Conservation (phyloP, 73 alveolate species). For the Tetrahymena borealis region DNA sequence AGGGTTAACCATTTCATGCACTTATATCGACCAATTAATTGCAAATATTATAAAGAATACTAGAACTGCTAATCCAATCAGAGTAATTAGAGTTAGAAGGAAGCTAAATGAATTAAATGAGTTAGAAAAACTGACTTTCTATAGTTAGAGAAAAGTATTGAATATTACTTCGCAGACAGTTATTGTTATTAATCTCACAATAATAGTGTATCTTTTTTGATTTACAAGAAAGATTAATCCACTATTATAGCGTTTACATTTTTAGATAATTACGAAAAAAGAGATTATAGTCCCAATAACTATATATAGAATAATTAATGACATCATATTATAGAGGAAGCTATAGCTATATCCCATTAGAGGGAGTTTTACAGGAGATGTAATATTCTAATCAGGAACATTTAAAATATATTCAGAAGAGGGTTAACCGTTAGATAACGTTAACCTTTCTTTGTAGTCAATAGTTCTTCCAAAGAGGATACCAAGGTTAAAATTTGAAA, state of each 20-base stretch:
- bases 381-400: not conserved
- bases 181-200: not conserved
- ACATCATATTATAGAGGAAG: not conserved
- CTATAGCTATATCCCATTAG: not conserved
- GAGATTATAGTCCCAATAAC: not conserved
- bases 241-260: not conserved
- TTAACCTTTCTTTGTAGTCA: not conserved
- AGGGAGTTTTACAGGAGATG: not conserved
- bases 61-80: not conserved
- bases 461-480: not conserved
- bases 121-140: not conserved
- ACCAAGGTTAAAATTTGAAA: not conserved
- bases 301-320: not conserved
- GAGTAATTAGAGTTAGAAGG: not conserved
- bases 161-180: not conserved
- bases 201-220: not conserved
- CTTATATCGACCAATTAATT: not conserved
- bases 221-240: not conserved
- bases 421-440: not conserved
- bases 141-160: not conserved
- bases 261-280: not conserved
- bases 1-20: not conserved
- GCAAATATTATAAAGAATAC: not conserved
- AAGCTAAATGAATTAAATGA: not conserved
- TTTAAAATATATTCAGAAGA: not conserved